Evolutionary conservation across 2,329 filamentous ascomycete species (phyloP), one percentile per base, ranked within the genome.

Genomic region (Aspergillus proliferans): DNA sequence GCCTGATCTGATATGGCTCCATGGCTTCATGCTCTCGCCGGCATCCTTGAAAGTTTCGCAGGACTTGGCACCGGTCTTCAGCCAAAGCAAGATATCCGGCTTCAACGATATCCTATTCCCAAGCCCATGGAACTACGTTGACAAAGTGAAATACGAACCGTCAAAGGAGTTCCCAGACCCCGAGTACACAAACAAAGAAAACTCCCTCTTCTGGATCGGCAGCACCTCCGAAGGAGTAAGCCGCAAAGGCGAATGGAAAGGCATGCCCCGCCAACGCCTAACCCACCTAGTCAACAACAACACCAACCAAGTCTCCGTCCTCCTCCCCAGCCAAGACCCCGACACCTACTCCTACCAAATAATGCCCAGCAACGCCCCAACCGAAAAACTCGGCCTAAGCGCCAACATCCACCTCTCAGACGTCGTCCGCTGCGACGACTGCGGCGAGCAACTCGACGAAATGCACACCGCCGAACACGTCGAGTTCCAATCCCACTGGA

Each of bases 41-140:
- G 79, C 85, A 6, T 75, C 79, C 0, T 75, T 82, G 53, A 79
- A 81, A 44, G 79, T 83, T 0, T 78, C 85, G 1, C 78, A 81
- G 52, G 75, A 84, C 18, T 74, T 93, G 3, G 69, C 86, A 2
- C 88, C 88, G 0, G 73, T 93, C 9, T 93, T 93, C 68, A 87
- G 87, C 53, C 78, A 86, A 50, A 84, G 82, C 44, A 89, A 88
- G 58, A 81, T 84, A 1, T 76, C 80, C 41, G 83, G 83, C 4
- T 92, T 87, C 69, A 82, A 79, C 54, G 88, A 94, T 62, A 87
- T 94, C 30, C 68, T 91, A 19, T 85, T 90, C 46, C 88, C 88
- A 0, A 73, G 77, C 58, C 67, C 78, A 0, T 82, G 79, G 79
- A 82, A 82, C 57, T 84, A 83, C 54, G 67, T 81, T 51, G 77